These are phyloP conservation scores for Aspergillus hancockii DNA, from an alignment of 495 filamentous ascomycete genomes.

Conservation along the genomic window DNA sequence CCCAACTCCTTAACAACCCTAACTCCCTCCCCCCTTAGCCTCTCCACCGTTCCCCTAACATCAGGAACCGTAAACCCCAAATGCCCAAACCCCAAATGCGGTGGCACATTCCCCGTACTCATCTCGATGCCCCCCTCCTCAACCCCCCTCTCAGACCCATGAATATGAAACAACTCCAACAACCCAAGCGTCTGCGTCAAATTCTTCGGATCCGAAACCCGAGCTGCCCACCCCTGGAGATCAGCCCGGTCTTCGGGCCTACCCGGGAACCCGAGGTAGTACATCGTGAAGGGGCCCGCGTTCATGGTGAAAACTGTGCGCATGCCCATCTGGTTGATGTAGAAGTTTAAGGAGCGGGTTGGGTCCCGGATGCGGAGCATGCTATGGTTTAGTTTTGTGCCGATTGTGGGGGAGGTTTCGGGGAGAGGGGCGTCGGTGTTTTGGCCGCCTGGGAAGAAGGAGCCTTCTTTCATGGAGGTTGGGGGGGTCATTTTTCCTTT, in stretches of 20 bases:
- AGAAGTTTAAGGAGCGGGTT: constrained; percentile 43
- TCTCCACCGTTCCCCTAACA: constrained; percentile 29
- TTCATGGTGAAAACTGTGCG: constrained; percentile 50
- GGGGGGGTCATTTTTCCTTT: neutral
- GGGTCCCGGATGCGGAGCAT: constrained; percentile 44
- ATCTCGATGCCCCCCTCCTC: constrained; percentile 15
- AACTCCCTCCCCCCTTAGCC: constrained; percentile 34
- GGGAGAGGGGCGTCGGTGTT: constrained; percentile 31
- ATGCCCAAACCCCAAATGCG: constrained; percentile 41
- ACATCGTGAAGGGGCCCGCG: constrained; percentile 44
- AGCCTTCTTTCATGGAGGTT: constrained; percentile 14
- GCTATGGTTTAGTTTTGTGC: constrained; percentile 49
- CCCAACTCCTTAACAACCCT: constrained; percentile 40
- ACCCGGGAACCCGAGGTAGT: constrained; percentile 44
- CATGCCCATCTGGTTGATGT: constrained; percentile 49
- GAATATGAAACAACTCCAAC: constrained; percentile 40
- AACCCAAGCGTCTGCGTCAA: constrained; percentile 34
- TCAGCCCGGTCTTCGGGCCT: constrained; percentile 22
- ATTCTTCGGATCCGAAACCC: constrained; percentile 24
- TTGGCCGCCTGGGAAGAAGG: constrained; percentile 33
- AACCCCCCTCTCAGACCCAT: constrained; percentile 29
- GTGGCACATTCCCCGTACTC: constrained; percentile 33
- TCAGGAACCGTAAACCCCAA: constrained; percentile 44
- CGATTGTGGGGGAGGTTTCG: constrained; percentile 31
- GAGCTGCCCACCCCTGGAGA: constrained; percentile 27